Conservation (phyloP, 2,329 filamentous ascomycete genomes). For the Aspergillus proliferans region DNA sequence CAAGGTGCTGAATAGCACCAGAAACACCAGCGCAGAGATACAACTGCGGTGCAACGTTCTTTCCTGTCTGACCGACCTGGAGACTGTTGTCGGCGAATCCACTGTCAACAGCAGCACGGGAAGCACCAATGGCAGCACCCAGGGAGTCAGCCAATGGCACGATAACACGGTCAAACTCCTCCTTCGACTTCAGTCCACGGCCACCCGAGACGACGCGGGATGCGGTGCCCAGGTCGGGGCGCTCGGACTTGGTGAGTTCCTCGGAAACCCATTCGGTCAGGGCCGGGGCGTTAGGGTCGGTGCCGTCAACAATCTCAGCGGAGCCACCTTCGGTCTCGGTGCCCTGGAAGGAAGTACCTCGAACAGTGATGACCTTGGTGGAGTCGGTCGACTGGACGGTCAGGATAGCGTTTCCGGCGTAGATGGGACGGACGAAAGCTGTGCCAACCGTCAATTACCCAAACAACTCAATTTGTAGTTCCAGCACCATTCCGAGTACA, state of each 20-base stretch:
- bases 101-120: constrained; percentile 89
- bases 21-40: constrained; percentile 96
- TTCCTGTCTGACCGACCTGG: constrained; percentile 96
- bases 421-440: constrained; percentile 91
- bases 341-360: constrained; percentile 83
- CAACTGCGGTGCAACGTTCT: constrained; percentile 93
- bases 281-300: constrained; percentile 70
- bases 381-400: constrained; percentile 85
- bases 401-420: constrained; percentile 93
- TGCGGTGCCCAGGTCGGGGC: constrained; percentile 88
- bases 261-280: constrained; percentile 88
- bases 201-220: constrained; percentile 86
- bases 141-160: constrained; percentile 84
- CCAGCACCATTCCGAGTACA: constrained; percentile 20
- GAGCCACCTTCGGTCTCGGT: constrained; percentile 66
- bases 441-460: constrained; percentile 10
- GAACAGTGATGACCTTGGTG: constrained; percentile 84
- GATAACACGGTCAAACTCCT: constrained; percentile 92
- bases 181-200: constrained; percentile 92
- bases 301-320: constrained; percentile 71
- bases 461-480: constrained; percentile 9
- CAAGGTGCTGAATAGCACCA: constrained; percentile 94
- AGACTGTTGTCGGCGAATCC: constrained; percentile 98
- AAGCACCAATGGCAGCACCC: constrained; percentile 92
- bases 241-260: constrained; percentile 84